Percentiles rank a stretch among this genome's conserved stretches.
phyloP scores from a whole-genome alignment of 2,329 filamentous ascomycete species.

The Aspergillus fumigatiaffinis region DNA sequence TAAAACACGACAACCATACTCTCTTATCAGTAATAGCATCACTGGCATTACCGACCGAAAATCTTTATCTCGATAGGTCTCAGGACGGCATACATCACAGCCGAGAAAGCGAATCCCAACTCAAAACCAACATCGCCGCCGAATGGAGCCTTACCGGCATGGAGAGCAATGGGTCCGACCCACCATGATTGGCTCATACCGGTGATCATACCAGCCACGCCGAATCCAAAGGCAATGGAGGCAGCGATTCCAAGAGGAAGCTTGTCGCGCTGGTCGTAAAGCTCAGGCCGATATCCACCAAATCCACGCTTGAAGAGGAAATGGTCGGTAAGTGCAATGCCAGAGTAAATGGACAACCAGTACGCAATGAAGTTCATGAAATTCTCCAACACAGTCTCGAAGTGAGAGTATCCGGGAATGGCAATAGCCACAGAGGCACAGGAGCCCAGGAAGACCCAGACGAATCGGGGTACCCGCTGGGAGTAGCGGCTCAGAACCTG shows the following conservation, averaged over 20 bases:
- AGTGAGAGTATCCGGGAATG: constrained; percentile 65
- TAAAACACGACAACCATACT: not conserved
- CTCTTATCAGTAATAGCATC: constrained; percentile 3
- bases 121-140: constrained; percentile 63
- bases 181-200: constrained; percentile 71
- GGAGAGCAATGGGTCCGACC: constrained; percentile 61
- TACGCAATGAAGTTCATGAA: constrained; percentile 68
- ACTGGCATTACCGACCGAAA: constrained; percentile 36
- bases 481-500: constrained; percentile 61
- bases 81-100: constrained; percentile 50
- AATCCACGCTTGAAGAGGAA: constrained; percentile 64
- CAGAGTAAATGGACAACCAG: constrained; percentile 72
- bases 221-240: constrained; percentile 58
- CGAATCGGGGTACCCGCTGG: constrained; percentile 61
- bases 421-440: constrained; percentile 64
- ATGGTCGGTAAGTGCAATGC: constrained; percentile 63
- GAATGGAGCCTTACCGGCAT: constrained; percentile 48
- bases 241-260: constrained; percentile 64
- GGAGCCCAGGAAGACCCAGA: constrained; percentile 62
- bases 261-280: constrained; percentile 55
- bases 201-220: constrained; percentile 61
- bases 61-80: constrained; percentile 48
- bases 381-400: constrained; percentile 62
- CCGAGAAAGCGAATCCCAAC: constrained; percentile 59
- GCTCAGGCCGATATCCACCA: constrained; percentile 54